Base-by-base conservation (phyloP, 257 asterid genomes). In the Cordia subcordata region DNA sequence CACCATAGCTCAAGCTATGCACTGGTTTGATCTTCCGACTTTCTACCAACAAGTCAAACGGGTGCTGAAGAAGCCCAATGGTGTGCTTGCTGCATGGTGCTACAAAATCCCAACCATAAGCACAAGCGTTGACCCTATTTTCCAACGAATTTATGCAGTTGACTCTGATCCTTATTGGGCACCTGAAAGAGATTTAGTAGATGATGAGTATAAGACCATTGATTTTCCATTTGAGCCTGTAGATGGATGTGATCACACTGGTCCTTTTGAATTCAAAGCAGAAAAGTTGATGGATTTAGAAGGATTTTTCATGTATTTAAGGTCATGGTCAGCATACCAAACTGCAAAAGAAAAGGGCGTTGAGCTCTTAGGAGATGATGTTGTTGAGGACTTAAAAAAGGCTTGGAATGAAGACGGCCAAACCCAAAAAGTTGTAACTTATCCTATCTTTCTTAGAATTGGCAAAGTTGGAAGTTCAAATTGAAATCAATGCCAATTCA, bases 71-170 rank as follows among this genome's bases (percentile, higher is more conserved):
- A 86, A 82, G 49, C 94, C 96, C 11, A 39, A 62, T 15, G 94
- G 96, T 5, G 81, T 87, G 0, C 58, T 87, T n/a, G 96, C 95
- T 10, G 85, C 94, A 0, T 87, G 95, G 94, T 87, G 96, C 56
- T 87, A 87, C 72, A 78, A 83, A 4, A 10, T 22, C 0, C 88
- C 96, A 1, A 83, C 80, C 44, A 47, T 87, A 10, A 75, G 63
- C 78, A 62, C 82, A 4, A 10, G 13, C 0, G 68, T 82, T 4
- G 94, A 87, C 72, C 63, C 74, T 0, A 19, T 85, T 46, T 74
- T 82, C 60, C 58, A 50, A 0, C 58, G 58, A 9, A 75, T 63
- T 14, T 77, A 82, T 79, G 15, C 53, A 14, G 32, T 46, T 10
- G 73, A 60, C 18, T 0, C 70, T 11, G 67, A 39, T 3, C 83